Base-by-base conservation (phyloP, 106 monocot species). In the Narthecium ossifragum region DNA sequence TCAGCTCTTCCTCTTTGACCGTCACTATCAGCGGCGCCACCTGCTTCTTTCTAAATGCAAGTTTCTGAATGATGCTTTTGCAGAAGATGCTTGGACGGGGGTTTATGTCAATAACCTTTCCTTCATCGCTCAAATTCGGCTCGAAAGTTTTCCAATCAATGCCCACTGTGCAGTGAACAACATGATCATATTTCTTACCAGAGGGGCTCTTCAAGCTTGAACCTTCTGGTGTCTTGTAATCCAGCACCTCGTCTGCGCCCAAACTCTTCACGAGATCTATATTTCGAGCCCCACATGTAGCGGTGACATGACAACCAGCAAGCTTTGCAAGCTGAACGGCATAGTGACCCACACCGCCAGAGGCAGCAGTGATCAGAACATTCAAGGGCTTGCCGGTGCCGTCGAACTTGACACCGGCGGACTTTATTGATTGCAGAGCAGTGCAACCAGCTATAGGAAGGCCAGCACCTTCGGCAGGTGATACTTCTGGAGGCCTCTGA, bases 321-420 rank as follows among this genome's bases (percentile, higher is more conserved):
- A 75, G 58, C 39, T 75, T 75, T 2, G 80, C 74, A 12, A 80
- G 75, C 57, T 80, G 80, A 8, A 71, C 64, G 1, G 80, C 75
- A 11, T 62, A 75, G 10, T 46, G 71, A 5, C 81, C 81, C 0
- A 76, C 72, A 5, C 81, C 81, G 1, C 81, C 81, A 2, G 81
- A 81, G 63, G 81, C 68, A 8, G 81, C 81, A 2, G 81, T 76
- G 51, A 76, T 75, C 11, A 81, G 71, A 51, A 81, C 47, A n/a
- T 68, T 81, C 15, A 25, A 0, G 0, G 45, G 48, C 1, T 51
- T 15, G 1, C 54, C 15, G 2, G 55, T 50, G 61, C 60, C 47
- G 8, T 60, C 65, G 17, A 34, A 37, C 12, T 50, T 65, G 55
- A 41, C 27, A 0, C 71, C 80, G 0, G 56, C 57, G 0, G 45